phyloP scores from a whole-genome alignment of 1,284 basidiomycete species.

The Athelia psychrophila region DNA sequence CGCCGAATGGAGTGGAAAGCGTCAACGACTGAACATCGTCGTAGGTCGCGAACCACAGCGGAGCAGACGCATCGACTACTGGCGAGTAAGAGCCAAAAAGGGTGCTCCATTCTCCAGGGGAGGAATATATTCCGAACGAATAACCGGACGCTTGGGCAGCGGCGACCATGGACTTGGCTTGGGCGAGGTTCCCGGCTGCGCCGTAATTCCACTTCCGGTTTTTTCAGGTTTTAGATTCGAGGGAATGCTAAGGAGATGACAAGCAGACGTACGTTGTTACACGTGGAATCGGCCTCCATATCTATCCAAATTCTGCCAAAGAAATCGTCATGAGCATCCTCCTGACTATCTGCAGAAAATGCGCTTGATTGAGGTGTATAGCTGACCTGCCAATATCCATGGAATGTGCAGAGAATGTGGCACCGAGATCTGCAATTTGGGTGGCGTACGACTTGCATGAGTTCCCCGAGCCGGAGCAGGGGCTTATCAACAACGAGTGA shows the following conservation, averaged over 20 bases:
- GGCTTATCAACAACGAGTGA: background rate
- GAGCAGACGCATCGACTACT: constrained; percentile 16
- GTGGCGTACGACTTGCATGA: constrained; percentile 19
- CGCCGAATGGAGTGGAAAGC: constrained; percentile 16
- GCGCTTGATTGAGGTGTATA: background rate
- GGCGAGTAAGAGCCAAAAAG: constrained; percentile 18
- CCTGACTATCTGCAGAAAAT: too few species aligned
- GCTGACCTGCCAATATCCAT: constrained; percentile 17
- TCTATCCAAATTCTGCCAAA: constrained; percentile 1
- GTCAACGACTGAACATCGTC: constrained; percentile 14
- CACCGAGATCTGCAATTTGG: constrained; percentile 16
- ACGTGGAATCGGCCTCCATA: constrained; percentile 19
- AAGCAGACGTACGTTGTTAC: constrained; percentile 13
- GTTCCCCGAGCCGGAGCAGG: constrained; percentile 9
- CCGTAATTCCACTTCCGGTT: constrained; percentile 20
- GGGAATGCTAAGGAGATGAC: too few species aligned
- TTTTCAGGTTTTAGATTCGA: background rate
- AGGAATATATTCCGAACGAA: constrained; percentile 20
- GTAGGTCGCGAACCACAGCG: constrained; percentile 22
- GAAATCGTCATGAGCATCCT: background rate
- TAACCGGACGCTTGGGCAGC: constrained; percentile 20
- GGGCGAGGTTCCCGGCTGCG: constrained; percentile 16
- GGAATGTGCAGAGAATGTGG: constrained; percentile 16
- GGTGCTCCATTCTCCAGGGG: constrained; percentile 14
- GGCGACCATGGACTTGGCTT: constrained; percentile 16